Conservation (phyloP, 179 eudicot species). For the Pouteria campechiana region DNA sequence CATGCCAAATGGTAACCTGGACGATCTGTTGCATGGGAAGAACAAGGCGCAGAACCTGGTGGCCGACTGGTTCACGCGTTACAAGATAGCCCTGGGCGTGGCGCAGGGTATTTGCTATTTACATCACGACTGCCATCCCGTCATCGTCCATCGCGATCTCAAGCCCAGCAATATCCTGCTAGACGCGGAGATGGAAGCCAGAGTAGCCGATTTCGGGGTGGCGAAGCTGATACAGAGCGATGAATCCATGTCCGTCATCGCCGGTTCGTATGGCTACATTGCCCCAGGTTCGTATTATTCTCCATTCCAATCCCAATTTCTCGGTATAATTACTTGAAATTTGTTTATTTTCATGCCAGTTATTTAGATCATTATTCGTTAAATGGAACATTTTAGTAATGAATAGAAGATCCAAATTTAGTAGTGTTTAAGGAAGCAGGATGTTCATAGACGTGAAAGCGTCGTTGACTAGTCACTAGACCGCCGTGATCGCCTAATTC, state of each 20-base stretch:
- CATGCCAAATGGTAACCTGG: slow-evolving; percentile 96
- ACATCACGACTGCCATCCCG: slow-evolving; percentile 91
- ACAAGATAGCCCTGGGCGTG: slow-evolving; percentile 78
- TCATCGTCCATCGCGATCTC: slow-evolving; percentile 83
- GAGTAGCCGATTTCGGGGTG: slow-evolving; percentile 94
- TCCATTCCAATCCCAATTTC: background rate
- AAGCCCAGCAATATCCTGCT: slow-evolving; percentile 80
- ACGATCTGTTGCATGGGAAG: slow-evolving; percentile 73
- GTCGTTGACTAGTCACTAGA: too few relatives aligned
- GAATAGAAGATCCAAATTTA: too few relatives aligned
- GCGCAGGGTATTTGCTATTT: slow-evolving; percentile 92
- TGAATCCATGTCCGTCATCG: slow-evolving; percentile 87
- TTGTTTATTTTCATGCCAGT: slow-evolving; percentile 1
- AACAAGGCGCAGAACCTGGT: slow-evolving; percentile 48
- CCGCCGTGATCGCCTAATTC: too few relatives aligned
- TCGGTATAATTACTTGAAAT: background rate
- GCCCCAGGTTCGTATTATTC: slow-evolving; percentile 61
- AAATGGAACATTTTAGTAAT: too few relatives aligned
- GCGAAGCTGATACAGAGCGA: slow-evolving; percentile 70
- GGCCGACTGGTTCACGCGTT: slow-evolving; percentile 74
- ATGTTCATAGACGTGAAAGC: too few relatives aligned
- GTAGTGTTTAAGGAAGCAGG: too few relatives aligned
- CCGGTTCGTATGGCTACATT: slow-evolving; percentile 95
- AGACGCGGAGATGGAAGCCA: slow-evolving; percentile 83
- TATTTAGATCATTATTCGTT: too few relatives aligned